A percentile compares a stretch with the other conserved stretches of the same genome.
Conservation (phyloP, 495 filamentous ascomycete genomes). For the Usnea hakonensis region DNA sequence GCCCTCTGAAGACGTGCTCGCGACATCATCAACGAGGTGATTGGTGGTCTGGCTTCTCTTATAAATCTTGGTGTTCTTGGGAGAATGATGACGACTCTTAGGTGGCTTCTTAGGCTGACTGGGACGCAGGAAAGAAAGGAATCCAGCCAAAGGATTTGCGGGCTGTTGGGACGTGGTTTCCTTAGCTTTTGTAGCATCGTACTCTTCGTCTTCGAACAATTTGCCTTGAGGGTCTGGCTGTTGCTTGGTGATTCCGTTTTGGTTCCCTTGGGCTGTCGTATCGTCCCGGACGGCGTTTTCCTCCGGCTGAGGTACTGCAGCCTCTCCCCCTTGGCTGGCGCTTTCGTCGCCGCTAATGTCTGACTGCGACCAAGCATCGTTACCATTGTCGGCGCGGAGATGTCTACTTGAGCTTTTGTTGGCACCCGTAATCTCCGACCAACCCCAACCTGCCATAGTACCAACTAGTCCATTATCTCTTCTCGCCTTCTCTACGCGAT, state of each 20-base stretch:
- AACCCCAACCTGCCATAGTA: constrained; percentile 87
- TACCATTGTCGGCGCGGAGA: constrained; percentile 25
- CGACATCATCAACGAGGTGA: constrained; percentile 35
- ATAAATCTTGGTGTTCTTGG: constrained; percentile 62
- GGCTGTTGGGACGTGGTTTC: constrained; percentile 26
- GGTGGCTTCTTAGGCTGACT: constrained; percentile 29
- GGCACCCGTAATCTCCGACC: constrained; percentile 85
- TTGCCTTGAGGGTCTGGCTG: constrained; percentile 1
- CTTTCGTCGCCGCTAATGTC: constrained; percentile 27
- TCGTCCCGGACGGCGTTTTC: constrained; percentile 49
- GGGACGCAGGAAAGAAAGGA: constrained; percentile 59
- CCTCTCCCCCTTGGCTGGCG: constrained; percentile 20
- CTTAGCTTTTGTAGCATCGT: constrained; percentile 23
- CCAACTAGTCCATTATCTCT: constrained; percentile 87
- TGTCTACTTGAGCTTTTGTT: constrained; percentile 51
- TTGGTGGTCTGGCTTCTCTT: constrained; percentile 65
- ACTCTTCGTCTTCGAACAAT: constrained; percentile 16
- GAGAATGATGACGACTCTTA: constrained; percentile 20
- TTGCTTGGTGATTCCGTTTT: constrained; percentile 18
- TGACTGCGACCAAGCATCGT: constrained; percentile 24
- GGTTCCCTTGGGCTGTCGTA: constrained; percentile 28
- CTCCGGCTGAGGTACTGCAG: constrained; percentile 52
- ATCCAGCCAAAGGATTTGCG: constrained; percentile 45
- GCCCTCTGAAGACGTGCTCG: constrained; percentile 26
- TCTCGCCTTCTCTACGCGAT: constrained; percentile 86